phyloP scores from a whole-genome alignment of 495 filamentous ascomycete genomes.

The Aspergillus egyptiacus region DNA sequence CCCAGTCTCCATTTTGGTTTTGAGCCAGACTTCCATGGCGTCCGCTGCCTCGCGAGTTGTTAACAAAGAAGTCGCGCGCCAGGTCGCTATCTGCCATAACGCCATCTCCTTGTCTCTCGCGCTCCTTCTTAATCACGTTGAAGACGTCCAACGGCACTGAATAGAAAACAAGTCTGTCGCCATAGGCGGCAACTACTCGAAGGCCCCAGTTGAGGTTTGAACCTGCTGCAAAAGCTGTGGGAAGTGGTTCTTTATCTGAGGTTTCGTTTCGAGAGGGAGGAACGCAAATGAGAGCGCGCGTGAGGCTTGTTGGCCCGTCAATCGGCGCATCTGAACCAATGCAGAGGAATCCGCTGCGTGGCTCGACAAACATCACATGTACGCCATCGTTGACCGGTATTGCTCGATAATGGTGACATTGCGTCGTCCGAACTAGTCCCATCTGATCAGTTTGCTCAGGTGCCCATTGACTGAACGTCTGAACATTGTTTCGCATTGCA shows the following conservation, averaged over 20 bases:
- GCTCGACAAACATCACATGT: conserved; percentile 66
- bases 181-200: conserved; percentile 56
- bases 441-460: conserved; percentile 22
- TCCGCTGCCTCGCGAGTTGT: conserved; percentile 24
- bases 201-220: conserved; percentile 56
- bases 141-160: conserved; percentile 59
- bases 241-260: conserved; percentile 34
- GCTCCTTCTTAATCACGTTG: conserved; percentile 36
- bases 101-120: conserved; percentile 28
- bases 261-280: conserved; percentile 30
- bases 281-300: conserved; percentile 36
- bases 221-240: conserved; percentile 52
- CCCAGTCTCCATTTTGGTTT: conserved; percentile 38
- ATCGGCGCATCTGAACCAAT: conserved; percentile 62
- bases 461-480: conserved; percentile 25
- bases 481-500: conserved; percentile 20
- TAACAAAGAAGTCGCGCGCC: conserved; percentile 30
- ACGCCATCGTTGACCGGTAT: conserved; percentile 64
- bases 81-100: conserved; percentile 35
- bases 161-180: conserved; percentile 52
- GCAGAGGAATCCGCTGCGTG: conserved; percentile 52
- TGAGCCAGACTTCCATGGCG: conserved; percentile 30
- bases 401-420: conserved; percentile 61
- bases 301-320: conserved; percentile 46
- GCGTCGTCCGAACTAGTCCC: conserved; percentile 34